Percentiles rank a stretch among this genome's conserved stretches.
Conservation (phyloP, 495 filamentous ascomycete genomes). For the Copromyces sp. region DNA sequence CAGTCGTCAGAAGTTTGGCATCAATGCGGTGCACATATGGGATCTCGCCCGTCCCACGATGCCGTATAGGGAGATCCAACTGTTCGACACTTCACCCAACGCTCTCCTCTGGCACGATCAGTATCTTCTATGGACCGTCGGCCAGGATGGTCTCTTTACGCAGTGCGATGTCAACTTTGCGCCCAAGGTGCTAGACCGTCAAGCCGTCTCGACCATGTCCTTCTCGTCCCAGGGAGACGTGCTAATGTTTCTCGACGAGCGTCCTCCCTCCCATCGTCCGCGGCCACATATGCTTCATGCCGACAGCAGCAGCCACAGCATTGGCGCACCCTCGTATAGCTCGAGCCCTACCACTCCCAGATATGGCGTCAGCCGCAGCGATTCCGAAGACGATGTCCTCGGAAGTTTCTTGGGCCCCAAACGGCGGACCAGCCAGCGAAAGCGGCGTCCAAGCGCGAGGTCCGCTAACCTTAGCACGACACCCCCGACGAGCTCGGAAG, state of each 20-base stretch:
- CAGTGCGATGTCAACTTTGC: constrained; percentile 84
- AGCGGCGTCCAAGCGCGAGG: constrained; percentile 29
- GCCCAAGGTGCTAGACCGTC: constrained; percentile 66
- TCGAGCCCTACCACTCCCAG: constrained; percentile 34
- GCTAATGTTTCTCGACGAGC: constrained; percentile 45
- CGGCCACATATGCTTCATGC: constrained; percentile 23
- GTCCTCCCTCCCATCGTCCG: constrained; percentile 27
- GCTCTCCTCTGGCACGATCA: constrained; percentile 86
- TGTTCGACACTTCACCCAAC: constrained; percentile 58
- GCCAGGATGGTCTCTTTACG: constrained; percentile 69
- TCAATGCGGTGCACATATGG: constrained; percentile 76
- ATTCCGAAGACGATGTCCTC: constrained; percentile 55
- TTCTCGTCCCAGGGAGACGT: constrained; percentile 53
- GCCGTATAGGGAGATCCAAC: constrained; percentile 75
- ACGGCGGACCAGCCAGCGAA: constrained; percentile 24
- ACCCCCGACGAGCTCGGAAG: constrained; percentile 43
- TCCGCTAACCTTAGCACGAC: constrained; percentile 42
- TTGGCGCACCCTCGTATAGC: constrained; percentile 28
- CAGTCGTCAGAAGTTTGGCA: constrained; percentile 43
- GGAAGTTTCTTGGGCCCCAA: constrained; percentile 48
- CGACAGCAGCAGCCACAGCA: constrained; percentile 16
- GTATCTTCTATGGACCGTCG: constrained; percentile 85
- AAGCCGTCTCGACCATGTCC: constrained; percentile 50
- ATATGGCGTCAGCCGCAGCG: constrained; percentile 50
- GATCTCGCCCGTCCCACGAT: constrained; percentile 80